Percentiles rank a stretch among this genome's conserved stretches.
These are phyloP conservation scores for Malassezia pachydermatis DNA, from an alignment of 1,284 basidiomycete genomes.

Conservation along the genomic window DNA sequence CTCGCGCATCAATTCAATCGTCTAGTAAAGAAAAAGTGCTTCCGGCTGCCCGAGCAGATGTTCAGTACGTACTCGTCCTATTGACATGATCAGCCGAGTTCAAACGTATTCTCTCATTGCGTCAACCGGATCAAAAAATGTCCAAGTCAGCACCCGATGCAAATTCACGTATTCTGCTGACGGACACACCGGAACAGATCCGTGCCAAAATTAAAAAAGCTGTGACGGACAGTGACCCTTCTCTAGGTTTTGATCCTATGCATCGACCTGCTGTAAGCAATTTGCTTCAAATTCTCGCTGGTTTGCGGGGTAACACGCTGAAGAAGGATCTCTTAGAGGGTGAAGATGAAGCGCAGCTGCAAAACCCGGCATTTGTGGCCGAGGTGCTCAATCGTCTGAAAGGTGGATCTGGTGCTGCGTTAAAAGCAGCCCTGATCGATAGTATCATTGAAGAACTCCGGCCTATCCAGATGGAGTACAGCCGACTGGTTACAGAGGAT, in stretches of 20 bases:
- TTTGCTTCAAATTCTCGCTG: conserved; percentile 58
- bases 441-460: conserved; percentile 63
- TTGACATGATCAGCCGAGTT: conserved; percentile 56
- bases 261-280: conserved; percentile 72
- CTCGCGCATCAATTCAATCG: conserved; percentile 74
- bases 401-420: conserved; percentile 57
- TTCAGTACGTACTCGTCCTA: conserved; percentile 56
- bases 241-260: conserved; percentile 64
- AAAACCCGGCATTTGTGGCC: conserved; percentile 53
- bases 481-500: conserved; percentile 57
- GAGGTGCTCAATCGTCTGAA: conserved; percentile 50
- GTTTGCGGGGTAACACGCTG: conserved; percentile 56
- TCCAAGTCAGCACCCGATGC: conserved; percentile 77
- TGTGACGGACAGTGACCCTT: conserved; percentile 67
- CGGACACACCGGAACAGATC: conserved; percentile 62
- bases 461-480: conserved; percentile 62
- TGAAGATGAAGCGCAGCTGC: conserved; percentile 1
- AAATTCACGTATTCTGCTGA: conserved; percentile 74
- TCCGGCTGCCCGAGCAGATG: conserved; percentile 62
- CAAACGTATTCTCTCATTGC: conserved; percentile 63
- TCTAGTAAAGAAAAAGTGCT: conserved; percentile 48
- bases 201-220: conserved; percentile 64
- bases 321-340: conserved; percentile 5
- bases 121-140: conserved; percentile 81
- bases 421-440: conserved; percentile 67